Conservation (phyloP, 2,329 filamentous ascomycete genomes). For the Graphilbum sp. region DNA sequence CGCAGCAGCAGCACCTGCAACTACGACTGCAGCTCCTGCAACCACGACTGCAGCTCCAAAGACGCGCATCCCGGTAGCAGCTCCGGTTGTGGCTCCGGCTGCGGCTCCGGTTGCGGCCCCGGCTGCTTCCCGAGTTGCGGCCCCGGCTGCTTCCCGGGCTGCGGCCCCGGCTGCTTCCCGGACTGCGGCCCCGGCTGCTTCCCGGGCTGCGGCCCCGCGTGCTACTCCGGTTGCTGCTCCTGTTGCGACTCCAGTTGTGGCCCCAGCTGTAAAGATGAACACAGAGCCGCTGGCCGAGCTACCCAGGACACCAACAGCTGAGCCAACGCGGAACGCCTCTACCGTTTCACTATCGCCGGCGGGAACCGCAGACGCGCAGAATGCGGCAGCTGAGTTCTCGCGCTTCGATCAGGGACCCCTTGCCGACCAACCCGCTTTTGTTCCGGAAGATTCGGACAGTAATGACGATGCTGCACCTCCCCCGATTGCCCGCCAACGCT, state of each 20-base stretch:
- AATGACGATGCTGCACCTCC: conserved; percentile 32
- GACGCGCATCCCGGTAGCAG: no score
- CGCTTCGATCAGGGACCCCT: conserved; percentile 82
- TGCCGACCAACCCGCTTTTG: conserved; percentile 70
- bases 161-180: no score
- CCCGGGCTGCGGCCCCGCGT: no score
- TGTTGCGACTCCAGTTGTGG: conserved; percentile 1
- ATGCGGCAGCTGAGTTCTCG: conserved; percentile 44
- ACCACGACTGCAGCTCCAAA: background rate
- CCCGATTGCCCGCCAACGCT: conserved; percentile 29
- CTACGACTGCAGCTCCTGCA: background rate
- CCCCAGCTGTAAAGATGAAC: conserved; percentile 8
- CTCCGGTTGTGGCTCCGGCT: conserved; percentile 11
- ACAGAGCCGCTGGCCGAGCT: background rate
- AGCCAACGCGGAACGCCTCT: conserved; percentile 27
- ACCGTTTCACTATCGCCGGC: conserved; percentile 38
- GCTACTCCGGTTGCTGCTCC: background rate
- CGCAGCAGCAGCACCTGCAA: background rate
- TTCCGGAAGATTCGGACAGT: conserved; percentile 36
- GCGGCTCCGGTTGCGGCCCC: conserved; percentile 1
- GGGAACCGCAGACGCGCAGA: conserved; percentile 38
- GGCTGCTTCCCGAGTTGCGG: no score
- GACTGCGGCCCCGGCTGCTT: no score
- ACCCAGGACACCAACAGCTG: conserved; percentile 8
- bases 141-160: no score